These are phyloP conservation scores for Pyrenophora tritici-repentis DNA, from an alignment of 2,329 filamentous ascomycete species.

Conservation along the genomic window DNA sequence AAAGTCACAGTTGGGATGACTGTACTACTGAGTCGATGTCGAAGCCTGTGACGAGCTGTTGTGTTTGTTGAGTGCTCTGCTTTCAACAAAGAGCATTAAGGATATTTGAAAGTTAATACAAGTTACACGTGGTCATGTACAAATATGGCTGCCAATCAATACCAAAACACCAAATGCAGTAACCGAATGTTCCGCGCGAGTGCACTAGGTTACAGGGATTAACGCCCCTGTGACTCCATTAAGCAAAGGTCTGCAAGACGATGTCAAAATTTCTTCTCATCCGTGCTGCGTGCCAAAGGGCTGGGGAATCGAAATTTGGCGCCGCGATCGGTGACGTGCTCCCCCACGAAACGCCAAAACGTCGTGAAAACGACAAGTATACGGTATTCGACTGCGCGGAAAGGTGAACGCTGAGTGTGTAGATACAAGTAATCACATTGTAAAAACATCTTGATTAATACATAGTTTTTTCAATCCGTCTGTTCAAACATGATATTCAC, in stretches of 20 bases:
- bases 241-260: slow-evolving; percentile 14
- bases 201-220: background rate
- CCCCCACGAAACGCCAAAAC: slow-evolving; percentile 2
- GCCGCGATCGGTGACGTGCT: slow-evolving; percentile 27
- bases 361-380: too few relatives aligned
- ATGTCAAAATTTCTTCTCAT: slow-evolving; percentile 32
- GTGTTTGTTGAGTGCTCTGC: background rate
- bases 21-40: background rate
- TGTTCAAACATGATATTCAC: too few relatives aligned
- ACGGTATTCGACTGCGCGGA: background rate
- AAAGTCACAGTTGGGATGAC: slow-evolving; percentile 3
- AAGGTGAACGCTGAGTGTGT: background rate
- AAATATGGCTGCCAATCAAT: slow-evolving; percentile 2
- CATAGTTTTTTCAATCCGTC: too few relatives aligned
- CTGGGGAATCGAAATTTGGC: slow-evolving; percentile 19
- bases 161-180: slow-evolving; percentile 5
- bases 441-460: background rate
- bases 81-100: background rate
- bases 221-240: slow-evolving; percentile 11
- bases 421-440: background rate
- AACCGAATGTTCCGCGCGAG: slow-evolving; percentile 6
- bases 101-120: background rate
- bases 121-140: background rate
- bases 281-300: slow-evolving; percentile 17
- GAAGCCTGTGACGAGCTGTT: background rate